A percentile compares a stretch with the other conserved stretches of the same genome.
Evolutionary conservation across 345 rosid species (phyloP).

Genomic region (Salix dunnii): DNA sequence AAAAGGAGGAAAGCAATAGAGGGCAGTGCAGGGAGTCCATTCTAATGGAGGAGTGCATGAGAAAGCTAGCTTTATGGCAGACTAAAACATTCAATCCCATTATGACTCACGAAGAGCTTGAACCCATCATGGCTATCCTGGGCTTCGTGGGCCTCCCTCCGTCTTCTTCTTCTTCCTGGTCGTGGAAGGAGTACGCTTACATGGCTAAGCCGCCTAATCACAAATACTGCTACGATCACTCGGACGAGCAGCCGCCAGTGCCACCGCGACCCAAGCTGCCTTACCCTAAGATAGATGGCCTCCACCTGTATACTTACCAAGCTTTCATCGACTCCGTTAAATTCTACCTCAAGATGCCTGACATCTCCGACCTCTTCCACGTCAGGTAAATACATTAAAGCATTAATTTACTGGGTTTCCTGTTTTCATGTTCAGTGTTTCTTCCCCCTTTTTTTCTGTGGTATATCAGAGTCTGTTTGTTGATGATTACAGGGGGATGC

Average conservation of each 20-base stretch:
- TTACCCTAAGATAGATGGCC: slow-evolving; percentile 52
- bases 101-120: slow-evolving; percentile 47
- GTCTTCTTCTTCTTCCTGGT: neutral
- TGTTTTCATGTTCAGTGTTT: neutral
- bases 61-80: slow-evolving; percentile 55
- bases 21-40: neutral
- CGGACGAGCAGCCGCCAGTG: slow-evolving; percentile 7
- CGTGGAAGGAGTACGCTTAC: slow-evolving; percentile 42
- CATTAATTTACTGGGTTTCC: neutral
- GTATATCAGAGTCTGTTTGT: too few relatives aligned
- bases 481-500: slow-evolving; percentile 35
- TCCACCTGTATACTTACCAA: slow-evolving; percentile 42
- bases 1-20: too few relatives aligned
- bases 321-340: slow-evolving; percentile 52
- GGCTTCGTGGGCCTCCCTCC: slow-evolving; percentile 41
- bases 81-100: slow-evolving; percentile 52
- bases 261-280: slow-evolving; percentile 41
- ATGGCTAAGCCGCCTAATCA: neutral
- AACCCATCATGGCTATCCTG: slow-evolving; percentile 39
- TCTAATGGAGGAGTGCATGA: slow-evolving; percentile 35
- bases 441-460: neutral
- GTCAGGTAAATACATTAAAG: slow-evolving; percentile 26
- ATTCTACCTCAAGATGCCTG: slow-evolving; percentile 40
- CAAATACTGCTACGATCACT: neutral
- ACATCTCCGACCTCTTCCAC: slow-evolving; percentile 46